Percentiles rank a stretch among this genome's conserved stretches.
Evolutionary conservation across 1,284 basidiomycete species (phyloP).

Genomic region (Moesziomyces aphidis): DNA sequence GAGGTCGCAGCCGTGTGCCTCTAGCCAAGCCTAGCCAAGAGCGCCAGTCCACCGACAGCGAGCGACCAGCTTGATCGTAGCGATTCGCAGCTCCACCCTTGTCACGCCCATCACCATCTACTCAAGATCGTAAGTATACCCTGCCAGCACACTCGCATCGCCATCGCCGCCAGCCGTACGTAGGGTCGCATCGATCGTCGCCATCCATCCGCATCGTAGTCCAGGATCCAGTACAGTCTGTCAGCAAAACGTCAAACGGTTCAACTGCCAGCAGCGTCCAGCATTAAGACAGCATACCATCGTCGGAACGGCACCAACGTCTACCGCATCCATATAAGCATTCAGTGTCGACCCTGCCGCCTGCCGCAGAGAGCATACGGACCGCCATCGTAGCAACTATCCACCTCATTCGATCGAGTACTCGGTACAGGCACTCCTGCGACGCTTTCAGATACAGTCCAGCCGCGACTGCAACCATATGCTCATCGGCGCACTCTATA

Average conservation of each 20-base stretch:
- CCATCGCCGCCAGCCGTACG: slow-evolving; percentile 9
- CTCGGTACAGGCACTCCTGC: no score
- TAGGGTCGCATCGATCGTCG: slow-evolving; percentile 3
- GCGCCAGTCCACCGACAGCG: not conserved
- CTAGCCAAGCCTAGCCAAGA: slow-evolving; percentile 5
- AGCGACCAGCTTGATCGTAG: slow-evolving; percentile 13
- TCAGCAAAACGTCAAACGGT: not conserved
- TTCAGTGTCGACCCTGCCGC: no score
- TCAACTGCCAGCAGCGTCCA: not conserved
- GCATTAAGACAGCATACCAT: not conserved
- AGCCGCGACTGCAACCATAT: no score
- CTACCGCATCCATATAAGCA: no score
- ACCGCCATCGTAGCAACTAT: no score
- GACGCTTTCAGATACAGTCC: no score
- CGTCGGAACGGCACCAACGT: not conserved
- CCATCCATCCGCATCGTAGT: slow-evolving; percentile 11
- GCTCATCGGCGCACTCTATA: no score
- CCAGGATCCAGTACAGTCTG: not conserved
- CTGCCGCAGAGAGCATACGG: no score
- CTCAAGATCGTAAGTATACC: slow-evolving; percentile 52
- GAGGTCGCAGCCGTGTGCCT: not conserved
- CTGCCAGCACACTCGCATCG: slow-evolving; percentile 3
- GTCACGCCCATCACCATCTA: slow-evolving; percentile 46
- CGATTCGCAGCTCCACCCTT: slow-evolving; percentile 23
- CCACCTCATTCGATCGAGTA: no score